Evolutionary conservation across 1,139 yeast genomes (phyloP).

Genomic region (Debaryomyces subglobosus): DNA sequence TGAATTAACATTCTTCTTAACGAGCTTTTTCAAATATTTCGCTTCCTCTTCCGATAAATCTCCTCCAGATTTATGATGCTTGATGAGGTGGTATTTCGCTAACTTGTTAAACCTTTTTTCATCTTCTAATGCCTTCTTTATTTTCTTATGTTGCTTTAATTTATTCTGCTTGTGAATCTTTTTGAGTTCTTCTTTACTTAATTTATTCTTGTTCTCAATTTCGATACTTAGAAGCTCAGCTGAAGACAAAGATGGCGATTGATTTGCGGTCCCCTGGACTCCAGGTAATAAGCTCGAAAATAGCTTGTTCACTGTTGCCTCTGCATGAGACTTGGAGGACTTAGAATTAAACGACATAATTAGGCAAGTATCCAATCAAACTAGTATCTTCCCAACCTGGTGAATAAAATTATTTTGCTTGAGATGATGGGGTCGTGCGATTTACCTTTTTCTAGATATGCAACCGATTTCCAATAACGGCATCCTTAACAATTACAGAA

Average conservation of each 20-base stretch:
- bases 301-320: constrained; percentile 44
- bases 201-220: constrained; percentile 23
- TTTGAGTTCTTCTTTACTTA: constrained; percentile 34
- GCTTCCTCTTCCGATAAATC: constrained; percentile 47
- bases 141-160: constrained; percentile 33
- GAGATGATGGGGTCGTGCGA: neutral
- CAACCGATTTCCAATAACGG: neutral
- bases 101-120: constrained; percentile 47
- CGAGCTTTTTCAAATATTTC: constrained; percentile 50
- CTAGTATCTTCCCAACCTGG: neutral
- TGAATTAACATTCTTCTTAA: constrained; percentile 51
- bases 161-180: constrained; percentile 41
- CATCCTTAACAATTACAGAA: no score
- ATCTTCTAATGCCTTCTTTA: constrained; percentile 37
- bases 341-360: constrained; percentile 34
- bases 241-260: constrained; percentile 17
- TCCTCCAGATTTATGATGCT: constrained; percentile 40
- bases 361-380: neutral
- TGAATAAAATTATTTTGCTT: neutral
- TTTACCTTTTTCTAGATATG: neutral
- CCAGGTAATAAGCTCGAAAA: constrained; percentile 47
- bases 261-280: constrained; percentile 12
- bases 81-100: constrained; percentile 55
- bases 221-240: constrained; percentile 29
- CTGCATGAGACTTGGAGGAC: constrained; percentile 37